Evolutionary conservation across 164 flowering plant species (phyloP), one percentile per base, ranked within the genome.

Genomic region (Dillenia turbinata): DNA sequence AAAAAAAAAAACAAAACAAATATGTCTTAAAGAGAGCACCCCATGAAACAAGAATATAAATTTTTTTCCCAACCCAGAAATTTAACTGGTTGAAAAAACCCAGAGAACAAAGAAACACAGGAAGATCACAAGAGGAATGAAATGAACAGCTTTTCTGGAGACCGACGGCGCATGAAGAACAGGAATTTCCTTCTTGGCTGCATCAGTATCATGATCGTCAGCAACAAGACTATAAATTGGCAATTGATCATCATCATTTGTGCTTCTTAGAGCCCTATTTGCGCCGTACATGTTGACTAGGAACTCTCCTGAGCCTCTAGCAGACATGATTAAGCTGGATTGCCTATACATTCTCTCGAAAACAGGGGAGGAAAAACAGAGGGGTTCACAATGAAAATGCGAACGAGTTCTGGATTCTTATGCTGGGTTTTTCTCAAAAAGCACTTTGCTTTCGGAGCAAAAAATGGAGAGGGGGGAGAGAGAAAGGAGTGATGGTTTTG

Each of bases 21-120:
- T 12, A 0, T 9, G 12, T 16, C 43, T 43, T 15, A 52, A 15
- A 52, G 9, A 52, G 55, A 2, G 15, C 9, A 52, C 19, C 40
- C 6, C 40, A 0, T 5, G 40, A 33, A 33, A 33, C 40, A 33
- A 47, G 9, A 40, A 47, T 10, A 5, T 19, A 14, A 8, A 19
- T 26, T 9, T 44, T 44, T 6, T 11, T 40, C 26, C 7, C 10
- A 15, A 33, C 10, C 15, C 33, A 63, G n/a, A 33, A 53, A 59
- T 55, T 52, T 73, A 68, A 67, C 57, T 51, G 80, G 78, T 71
- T 69, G 88, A 85, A 57, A 70, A 76, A 22, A 77, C 4, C 89
- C 88, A 85, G 13, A 85, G 88, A 66, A 77, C 57, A 14, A 84
- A 52, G 64, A 61, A 84, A 69, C 91, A 89, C 13, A 79, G 53